phyloP scores from a whole-genome alignment of 345 rosid species.

The Jatropha curcas region DNA sequence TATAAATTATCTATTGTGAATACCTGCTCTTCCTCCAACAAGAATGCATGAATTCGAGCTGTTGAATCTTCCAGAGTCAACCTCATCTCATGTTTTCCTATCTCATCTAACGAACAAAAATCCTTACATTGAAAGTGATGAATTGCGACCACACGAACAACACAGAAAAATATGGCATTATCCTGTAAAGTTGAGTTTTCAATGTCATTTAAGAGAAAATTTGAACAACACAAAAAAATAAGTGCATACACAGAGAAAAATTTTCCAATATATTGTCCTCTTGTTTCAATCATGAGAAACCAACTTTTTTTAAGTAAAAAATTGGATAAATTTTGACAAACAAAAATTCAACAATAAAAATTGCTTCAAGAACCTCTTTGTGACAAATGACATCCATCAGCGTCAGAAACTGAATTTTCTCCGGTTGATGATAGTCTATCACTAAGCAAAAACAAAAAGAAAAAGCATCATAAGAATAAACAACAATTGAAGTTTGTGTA shows the following conservation, averaged over 20 bases:
- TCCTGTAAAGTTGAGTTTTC: neutral
- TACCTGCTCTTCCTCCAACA: conserved; percentile 8
- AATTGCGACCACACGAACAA: conserved; percentile 13
- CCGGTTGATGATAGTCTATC: neutral
- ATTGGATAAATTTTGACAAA: too few relatives aligned
- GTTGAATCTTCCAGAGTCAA: conserved; percentile 27
- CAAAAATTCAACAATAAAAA: too few relatives aligned
- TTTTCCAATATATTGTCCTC: neutral
- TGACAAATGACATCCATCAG: conserved; percentile 9
- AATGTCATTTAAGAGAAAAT: neutral
- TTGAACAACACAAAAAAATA: neutral
- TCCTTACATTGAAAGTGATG: neutral
- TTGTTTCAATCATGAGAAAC: neutral
- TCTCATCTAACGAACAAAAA: neutral
- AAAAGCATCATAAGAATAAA: neutral
- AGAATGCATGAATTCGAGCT: conserved; percentile 14
- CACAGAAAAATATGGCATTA: neutral
- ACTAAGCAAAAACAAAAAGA: conserved; percentile 2
- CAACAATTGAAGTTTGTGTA: too few relatives aligned
- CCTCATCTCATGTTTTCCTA: neutral
- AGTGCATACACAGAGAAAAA: neutral
- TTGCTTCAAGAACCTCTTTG: conserved; percentile 10
- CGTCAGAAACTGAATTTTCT: neutral
- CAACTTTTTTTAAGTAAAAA: neutral
- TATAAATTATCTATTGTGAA: neutral